Evolutionary conservation across 2,329 filamentous ascomycete species (phyloP), one percentile per base, ranked within the genome.

Genomic region (Xylariaceae sp.): DNA sequence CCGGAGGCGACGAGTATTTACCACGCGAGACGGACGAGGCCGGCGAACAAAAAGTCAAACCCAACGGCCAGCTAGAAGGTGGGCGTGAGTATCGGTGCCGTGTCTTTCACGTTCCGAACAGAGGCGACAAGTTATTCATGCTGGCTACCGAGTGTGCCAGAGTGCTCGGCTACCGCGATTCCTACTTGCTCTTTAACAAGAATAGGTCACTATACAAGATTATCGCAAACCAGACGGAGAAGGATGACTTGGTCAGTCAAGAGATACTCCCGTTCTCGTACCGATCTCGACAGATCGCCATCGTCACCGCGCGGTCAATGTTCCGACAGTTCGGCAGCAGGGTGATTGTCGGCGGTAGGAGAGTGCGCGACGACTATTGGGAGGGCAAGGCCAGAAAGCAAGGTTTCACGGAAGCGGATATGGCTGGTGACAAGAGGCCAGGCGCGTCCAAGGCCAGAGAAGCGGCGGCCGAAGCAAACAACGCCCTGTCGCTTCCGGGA

Each of bases 151-250:
- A 98, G 65, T 97, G 92, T 60, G 92, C 92, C 16, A 81, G 92
- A 50, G 88, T 96, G 3, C 71, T 97, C 15, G 86, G 88, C 32
- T 98, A 98, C 61, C 78, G 92, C 45, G 92, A 98, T 63, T 96
- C 89, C n/a, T 98, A 98, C 61, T 73, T 98, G 24, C 70, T 98
- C 12, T 98, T 98, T 71, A 97, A 97, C 74, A 96, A 97, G 69
- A 97, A 98, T 63, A 76, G 90, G 50, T 97, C 92, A 2, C 71
- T 98, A 7, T 94, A 78, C 73, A 98, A 98, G 67, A 98, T 98
- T 58, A 98, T 98, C 55, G 90, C 90, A 41, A 94, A 85, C 46
- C 90, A 97, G 61, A 72, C 83, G 18, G 92, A 98, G 61, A 98
- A 98, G 71, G 92, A 98, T 61, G 88, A 97, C 56, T 72, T 98